Conservation (phyloP, 768 basidiomycete genomes). For the Calocybe cyanea region DNA sequence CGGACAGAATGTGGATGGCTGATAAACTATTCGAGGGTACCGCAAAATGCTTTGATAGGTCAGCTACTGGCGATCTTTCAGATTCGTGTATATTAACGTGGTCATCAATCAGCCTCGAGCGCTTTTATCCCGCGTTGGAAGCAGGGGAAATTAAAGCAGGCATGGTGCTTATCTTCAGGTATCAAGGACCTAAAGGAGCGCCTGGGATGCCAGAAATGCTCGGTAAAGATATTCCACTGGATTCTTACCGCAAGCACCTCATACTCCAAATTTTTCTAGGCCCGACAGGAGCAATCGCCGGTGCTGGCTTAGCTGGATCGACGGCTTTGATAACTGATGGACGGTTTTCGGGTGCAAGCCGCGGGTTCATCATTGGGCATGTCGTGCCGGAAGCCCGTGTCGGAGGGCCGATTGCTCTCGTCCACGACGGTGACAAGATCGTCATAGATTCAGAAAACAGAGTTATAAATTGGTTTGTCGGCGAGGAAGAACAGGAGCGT, state of each 20-base stretch:
- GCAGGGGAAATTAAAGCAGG: conserved; percentile 74
- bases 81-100: neutral
- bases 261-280: conserved; percentile 34
- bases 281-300: conserved; percentile 81
- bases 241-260: neutral
- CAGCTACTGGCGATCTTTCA: conserved; percentile 4
- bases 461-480: conserved; percentile 70
- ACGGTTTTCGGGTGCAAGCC: conserved; percentile 80
- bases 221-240: conserved; percentile 20
- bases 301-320: conserved; percentile 73
- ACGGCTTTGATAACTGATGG: conserved; percentile 88
- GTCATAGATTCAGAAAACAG: conserved; percentile 65
- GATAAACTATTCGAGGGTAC: conserved; percentile 42
- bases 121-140: conserved; percentile 71
- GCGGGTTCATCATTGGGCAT: conserved; percentile 53
- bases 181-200: conserved; percentile 88
- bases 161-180: conserved; percentile 76
- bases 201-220: conserved; percentile 87
- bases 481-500: conserved; percentile 57
- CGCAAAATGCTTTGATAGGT: conserved; percentile 79
- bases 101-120: conserved; percentile 44
- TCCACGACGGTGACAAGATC: conserved; percentile 78
- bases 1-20: conserved; percentile 1
- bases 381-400: conserved; percentile 62
- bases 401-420: conserved; percentile 86